Evolutionary conservation across 371 early-diverging fungal genomes (phyloP), one percentile per base, ranked within the genome.

Genomic region (Circinella minor): DNA sequence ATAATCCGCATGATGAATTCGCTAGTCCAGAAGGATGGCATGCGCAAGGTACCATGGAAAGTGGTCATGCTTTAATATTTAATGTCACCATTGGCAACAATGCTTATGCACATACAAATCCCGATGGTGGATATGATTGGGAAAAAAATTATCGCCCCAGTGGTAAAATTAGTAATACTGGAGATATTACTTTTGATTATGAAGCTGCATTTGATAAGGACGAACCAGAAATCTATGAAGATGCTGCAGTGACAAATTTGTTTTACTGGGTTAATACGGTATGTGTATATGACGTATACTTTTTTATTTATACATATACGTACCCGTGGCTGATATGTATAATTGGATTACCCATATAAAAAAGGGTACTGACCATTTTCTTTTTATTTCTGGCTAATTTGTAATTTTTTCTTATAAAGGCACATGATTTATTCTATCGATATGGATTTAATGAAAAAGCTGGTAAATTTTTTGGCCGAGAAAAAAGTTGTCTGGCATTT

Each of bases 381-480:
- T 27, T 39, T 48, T 36, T 61, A 8, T 46, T 27, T 48, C 2
- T 27, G 27, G 27, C 34, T 62, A 34, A 5, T 27, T 57, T 36
- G 4, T 63, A 8, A 55, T 36, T 54, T 37, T 54, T n/a, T 57
- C 27, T 18, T 57, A n/a, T 55, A 15, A 7, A 85, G 77, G 84
- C 91, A 57, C 95, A 95, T 79, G 96, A 95, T 72, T 77, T 95
- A 76, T 90, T 89, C 76, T 91, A 95, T 79, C 83, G 89, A 57
- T 98, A 97, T 72, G 99, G 99, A 0, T 98, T 98, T 77, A 90
- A 92, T 76, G 99, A 98, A 78, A 86, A 87, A 66, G 83, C 96
- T 20, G 99, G 99, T 38, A 61, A 66, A 15, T 51, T 13, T 4
- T n/a, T n/a, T 46, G 27, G 27, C 27, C 27, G 27, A 27, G 27